A percentile compares a stretch with the other conserved stretches of the same genome.
Evolutionary conservation across 345 rosid species (phyloP).

Genomic region (Raphanus raphanistrum): DNA sequence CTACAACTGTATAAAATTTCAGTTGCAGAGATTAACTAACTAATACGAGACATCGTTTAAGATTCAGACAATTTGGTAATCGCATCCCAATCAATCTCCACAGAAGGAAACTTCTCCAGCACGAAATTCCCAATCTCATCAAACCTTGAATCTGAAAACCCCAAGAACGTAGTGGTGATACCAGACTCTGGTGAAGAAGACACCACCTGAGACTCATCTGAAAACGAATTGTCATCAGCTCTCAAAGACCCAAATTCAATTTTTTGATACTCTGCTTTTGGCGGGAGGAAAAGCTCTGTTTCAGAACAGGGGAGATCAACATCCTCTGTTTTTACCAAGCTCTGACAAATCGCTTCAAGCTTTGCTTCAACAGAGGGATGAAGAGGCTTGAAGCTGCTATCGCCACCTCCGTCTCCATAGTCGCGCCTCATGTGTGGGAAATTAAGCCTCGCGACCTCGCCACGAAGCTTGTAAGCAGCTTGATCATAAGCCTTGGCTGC

Average conservation of each 20-base stretch:
- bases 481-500: slow-evolving; percentile 91
- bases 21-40: slow-evolving; percentile 48
- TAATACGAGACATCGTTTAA: slow-evolving; percentile 25
- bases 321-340: slow-evolving; percentile 53
- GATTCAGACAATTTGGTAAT: slow-evolving; percentile 51
- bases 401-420: slow-evolving; percentile 40
- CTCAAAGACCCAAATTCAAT: slow-evolving; percentile 29
- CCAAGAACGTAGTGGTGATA: slow-evolving; percentile 44
- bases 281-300: slow-evolving; percentile 40
- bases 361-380: slow-evolving; percentile 85
- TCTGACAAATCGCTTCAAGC: slow-evolving; percentile 74
- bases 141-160: slow-evolving; percentile 44
- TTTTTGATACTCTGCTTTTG: slow-evolving; percentile 39
- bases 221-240: slow-evolving; percentile 39
- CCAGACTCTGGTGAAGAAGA: slow-evolving; percentile 72
- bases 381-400: slow-evolving; percentile 59
- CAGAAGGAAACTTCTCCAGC: slow-evolving; percentile 71
- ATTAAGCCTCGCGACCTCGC: slow-evolving; percentile 79
- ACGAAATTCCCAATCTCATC: slow-evolving; percentile 48
- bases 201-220: slow-evolving; percentile 49
- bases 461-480: slow-evolving; percentile 84
- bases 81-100: slow-evolving; percentile 91
- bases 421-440: slow-evolving; percentile 68
- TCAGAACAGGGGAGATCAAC: slow-evolving; percentile 32
- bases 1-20: slow-evolving; percentile 59